phyloP scores from a whole-genome alignment of 768 basidiomycete genomes.

The Boletus fagicola region DNA sequence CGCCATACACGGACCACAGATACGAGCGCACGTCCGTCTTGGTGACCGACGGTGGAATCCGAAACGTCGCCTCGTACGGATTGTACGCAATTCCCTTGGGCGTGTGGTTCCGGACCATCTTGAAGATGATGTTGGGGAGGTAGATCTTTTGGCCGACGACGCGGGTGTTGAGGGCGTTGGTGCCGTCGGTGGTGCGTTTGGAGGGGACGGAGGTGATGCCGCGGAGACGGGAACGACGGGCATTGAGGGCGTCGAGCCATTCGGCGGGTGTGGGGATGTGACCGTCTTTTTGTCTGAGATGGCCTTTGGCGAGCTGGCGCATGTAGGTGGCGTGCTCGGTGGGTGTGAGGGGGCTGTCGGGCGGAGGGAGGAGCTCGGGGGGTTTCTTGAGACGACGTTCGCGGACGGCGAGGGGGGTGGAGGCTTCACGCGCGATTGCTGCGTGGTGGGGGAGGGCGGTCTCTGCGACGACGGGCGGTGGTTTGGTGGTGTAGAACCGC shows the following conservation, averaged over 20 bases:
- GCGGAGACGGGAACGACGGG: constrained; percentile 62
- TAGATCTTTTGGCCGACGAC: constrained; percentile 83
- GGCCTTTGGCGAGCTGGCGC: constrained; percentile 53
- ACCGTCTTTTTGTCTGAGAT: constrained; percentile 39
- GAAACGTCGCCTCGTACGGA: constrained; percentile 93
- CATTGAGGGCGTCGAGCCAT: constrained; percentile 58
- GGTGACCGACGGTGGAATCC: constrained; percentile 83
- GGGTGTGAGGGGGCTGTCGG: constrained; percentile 58
- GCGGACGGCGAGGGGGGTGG: constrained; percentile 72
- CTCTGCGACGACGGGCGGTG: constrained; percentile 17
- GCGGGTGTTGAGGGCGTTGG: constrained; percentile 43
- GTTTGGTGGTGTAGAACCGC: constrained; percentile 39
- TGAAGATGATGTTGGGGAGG: constrained; percentile 84
- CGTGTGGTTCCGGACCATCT: constrained; percentile 81
- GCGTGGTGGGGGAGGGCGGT: constrained; percentile 50
- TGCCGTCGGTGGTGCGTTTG: constrained; percentile 11
- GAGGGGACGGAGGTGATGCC: constrained; percentile 53
- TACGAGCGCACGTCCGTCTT: constrained; percentile 92
- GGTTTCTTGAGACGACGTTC: constrained; percentile 58
- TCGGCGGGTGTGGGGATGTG: constrained; percentile 47
- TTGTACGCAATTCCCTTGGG: constrained; percentile 80
- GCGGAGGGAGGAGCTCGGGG: constrained; percentile 36
- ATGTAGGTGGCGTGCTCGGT: constrained; percentile 61
- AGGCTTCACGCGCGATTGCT: constrained; percentile 57
- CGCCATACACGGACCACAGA: constrained; percentile 79